Conservation (phyloP, 2,329 filamentous ascomycete species). For the Xylariaceae sp. region DNA sequence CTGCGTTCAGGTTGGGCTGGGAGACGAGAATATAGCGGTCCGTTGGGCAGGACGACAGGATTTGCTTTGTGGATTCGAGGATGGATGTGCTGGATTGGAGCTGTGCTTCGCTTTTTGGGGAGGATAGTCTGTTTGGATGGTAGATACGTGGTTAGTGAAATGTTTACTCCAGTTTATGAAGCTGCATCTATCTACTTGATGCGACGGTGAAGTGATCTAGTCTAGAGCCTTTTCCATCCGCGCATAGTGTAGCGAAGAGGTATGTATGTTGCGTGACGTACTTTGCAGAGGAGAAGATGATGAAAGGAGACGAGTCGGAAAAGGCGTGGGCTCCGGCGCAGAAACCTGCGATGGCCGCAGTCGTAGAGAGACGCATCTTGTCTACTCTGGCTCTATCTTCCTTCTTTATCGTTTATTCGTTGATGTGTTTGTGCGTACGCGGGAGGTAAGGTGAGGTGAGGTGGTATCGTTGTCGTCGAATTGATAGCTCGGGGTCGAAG, state of each 20-base stretch:
- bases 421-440: background rate
- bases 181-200: background rate
- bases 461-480: background rate
- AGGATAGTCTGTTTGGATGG: constrained; percentile 21
- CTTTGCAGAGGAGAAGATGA: constrained; percentile 82
- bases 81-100: constrained; percentile 50
- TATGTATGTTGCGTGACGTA: constrained; percentile 44
- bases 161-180: background rate
- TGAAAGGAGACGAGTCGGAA: constrained; percentile 82
- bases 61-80: constrained; percentile 41
- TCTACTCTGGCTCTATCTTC: constrained; percentile 14
- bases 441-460: background rate
- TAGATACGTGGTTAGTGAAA: constrained; percentile 8
- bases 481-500: background rate
- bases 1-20: constrained; percentile 70
- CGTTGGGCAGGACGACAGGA: constrained; percentile 68
- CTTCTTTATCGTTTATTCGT: background rate
- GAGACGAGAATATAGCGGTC: constrained; percentile 74
- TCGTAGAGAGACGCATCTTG: constrained; percentile 54
- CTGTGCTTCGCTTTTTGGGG: constrained; percentile 36
- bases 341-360: constrained; percentile 51
- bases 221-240: constrained; percentile 4
- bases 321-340: constrained; percentile 67
- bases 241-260: too few species aligned
- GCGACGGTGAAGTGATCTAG: background rate